Evolutionary conservation across 2,329 filamentous ascomycete genomes (phyloP).

Genomic region (Pseudogymnoascus sp.): DNA sequence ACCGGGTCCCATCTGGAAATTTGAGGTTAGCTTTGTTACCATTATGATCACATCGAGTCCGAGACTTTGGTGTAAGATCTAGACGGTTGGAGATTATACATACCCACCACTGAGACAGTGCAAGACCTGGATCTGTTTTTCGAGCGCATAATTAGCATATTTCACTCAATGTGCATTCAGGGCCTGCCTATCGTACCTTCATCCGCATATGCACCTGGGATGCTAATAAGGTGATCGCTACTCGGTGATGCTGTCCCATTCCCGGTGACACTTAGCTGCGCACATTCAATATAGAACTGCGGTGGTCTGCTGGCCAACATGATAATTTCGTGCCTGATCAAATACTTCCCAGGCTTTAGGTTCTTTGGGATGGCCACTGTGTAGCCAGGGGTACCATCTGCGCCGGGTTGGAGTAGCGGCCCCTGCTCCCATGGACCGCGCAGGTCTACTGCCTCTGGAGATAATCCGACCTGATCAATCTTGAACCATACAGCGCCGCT

Average conservation of each 20-base stretch:
- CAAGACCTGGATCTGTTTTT: constrained; percentile 12
- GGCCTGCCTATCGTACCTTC: neutral
- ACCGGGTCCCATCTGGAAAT: neutral
- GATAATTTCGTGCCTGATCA: constrained; percentile 15
- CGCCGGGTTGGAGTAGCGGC: constrained; percentile 1
- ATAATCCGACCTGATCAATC: constrained; percentile 13
- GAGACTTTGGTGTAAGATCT: neutral
- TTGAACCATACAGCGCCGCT: constrained; percentile 15
- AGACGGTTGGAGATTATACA: neutral
- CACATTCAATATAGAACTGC: constrained; percentile 13
- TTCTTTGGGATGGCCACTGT: constrained; percentile 11
- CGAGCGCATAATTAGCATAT: neutral
- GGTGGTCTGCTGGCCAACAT: constrained; percentile 11
- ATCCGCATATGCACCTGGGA: constrained; percentile 10
- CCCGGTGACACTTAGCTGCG: constrained; percentile 10
- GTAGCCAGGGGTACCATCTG: neutral
- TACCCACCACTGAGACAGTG: constrained; percentile 9
- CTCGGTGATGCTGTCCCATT: constrained; percentile 2
- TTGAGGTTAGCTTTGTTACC: neutral
- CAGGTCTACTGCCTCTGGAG: constrained; percentile 9
- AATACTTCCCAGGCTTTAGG: constrained; percentile 11
- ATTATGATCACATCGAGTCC: neutral
- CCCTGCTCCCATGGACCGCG: constrained; percentile 11
- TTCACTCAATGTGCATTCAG: neutral
- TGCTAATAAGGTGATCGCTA: constrained; percentile 9